Base-by-base conservation (phyloP, 1,139 yeast genomes). In the Pichia sp. region DNA sequence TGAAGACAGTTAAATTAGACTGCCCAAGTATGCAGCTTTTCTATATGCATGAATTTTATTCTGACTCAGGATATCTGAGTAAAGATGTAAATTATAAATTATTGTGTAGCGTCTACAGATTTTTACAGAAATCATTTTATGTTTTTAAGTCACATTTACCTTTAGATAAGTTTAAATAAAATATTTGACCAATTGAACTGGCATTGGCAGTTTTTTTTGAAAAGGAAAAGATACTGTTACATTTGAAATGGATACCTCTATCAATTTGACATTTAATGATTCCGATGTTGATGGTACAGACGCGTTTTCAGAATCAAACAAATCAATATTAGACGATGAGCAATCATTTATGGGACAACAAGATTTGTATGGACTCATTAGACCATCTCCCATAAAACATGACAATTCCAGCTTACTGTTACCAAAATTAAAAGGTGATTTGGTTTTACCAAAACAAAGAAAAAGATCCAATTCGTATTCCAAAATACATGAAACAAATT, bases 381-480 rank as follows among this genome's bases (percentile, higher is more conserved):
- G 43, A 22, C 63, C 65, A 10, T 54, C 67, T 8, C 67, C 67
- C 7, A 51, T 53, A 36, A 63, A 63, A 46, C 45, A 45, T 7
- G 58, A 53, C 16, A 56, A 56, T 42, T 58, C 56, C 0, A 28
- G 44, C 5, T 7, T 29, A 2, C 13, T 1, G 5, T 44, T 62
- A 33, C 64, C 66, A 1, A 50, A 56, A 22, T 43, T 63, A n/a
- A 42, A 49, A 3, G 47, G 49, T 1, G 58, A 56, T 29, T 50
- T 64, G 5, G 29, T 55, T 1, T 43, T 64, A n/a, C 67, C 65
- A 2, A 62, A 58, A 48, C 59, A 58, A 45, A 49, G 66, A 36
- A 43, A 46, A 6, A 42, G 55, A 30, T 42, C 55, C 16, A 47
- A 33, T 10, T 48, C 54, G 11, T 49, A 46, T 49, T 44, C 45